A percentile compares a stretch with the other conserved stretches of the same genome.
Conservation (phyloP, 305 asterid genomes). For the Fraxinus sp. region DNA sequence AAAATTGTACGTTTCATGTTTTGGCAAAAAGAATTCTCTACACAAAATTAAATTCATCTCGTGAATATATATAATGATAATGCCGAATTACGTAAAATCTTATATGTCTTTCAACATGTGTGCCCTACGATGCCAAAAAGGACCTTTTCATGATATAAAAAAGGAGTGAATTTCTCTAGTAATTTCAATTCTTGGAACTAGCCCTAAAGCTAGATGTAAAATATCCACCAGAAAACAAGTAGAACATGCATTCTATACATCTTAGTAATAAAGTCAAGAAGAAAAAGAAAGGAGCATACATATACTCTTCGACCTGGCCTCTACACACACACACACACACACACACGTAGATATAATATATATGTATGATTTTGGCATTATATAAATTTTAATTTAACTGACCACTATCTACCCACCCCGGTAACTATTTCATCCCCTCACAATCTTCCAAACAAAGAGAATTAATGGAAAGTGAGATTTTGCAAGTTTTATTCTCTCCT, state of each 20-base stretch:
- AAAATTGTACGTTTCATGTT: neutral
- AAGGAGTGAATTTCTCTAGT: constrained; percentile 43
- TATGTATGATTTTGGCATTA: neutral
- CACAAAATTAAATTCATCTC: neutral
- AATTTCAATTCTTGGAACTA: constrained; percentile 41
- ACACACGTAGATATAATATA: neutral
- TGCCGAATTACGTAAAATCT: neutral
- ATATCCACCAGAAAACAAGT: constrained; percentile 26
- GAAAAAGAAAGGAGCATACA: neutral
- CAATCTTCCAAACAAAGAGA: constrained; percentile 79
- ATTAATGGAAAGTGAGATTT: constrained; percentile 72
- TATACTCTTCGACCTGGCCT: neutral
- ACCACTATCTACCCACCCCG: constrained; percentile 49
- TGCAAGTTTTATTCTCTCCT: constrained; percentile 41
- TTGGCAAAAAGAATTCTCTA: neutral
- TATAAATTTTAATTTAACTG: constrained; percentile 23
- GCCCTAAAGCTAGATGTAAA: constrained; percentile 28
- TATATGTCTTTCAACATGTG: constrained; percentile 13
- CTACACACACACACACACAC: neutral
- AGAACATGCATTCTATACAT: constrained; percentile 21
- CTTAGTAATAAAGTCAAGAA: constrained; percentile 44
- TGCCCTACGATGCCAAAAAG: constrained; percentile 51
- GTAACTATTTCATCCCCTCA: constrained; percentile 35
- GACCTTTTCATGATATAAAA: constrained; percentile 54
- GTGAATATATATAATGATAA: neutral